Conservation (phyloP, 208 protist genomes). For the Leishmania guyanensis region DNA sequence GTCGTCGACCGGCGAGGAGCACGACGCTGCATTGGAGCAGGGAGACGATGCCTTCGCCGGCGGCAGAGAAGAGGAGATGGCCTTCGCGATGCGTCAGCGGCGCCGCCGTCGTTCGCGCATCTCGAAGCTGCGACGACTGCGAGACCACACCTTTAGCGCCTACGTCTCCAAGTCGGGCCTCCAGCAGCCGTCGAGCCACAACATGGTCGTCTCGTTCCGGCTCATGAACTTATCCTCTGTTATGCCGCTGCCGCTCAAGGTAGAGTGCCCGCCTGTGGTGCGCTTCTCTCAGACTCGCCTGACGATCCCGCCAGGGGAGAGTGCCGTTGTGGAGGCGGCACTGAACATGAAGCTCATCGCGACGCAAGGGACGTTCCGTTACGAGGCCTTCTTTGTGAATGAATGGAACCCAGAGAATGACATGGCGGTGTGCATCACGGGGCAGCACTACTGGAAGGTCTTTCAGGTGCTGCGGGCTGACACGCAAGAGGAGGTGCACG, state of each 20-base stretch:
- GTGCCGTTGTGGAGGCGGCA: constrained; percentile 49
- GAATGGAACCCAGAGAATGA: constrained; percentile 89
- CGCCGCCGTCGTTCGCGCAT: constrained; percentile 19
- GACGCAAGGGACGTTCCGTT: constrained; percentile 75
- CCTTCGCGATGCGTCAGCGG: constrained; percentile 18
- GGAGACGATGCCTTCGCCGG: not conserved
- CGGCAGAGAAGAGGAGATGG: constrained; percentile 15
- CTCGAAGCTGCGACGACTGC: constrained; percentile 19
- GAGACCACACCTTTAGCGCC: constrained; percentile 25
- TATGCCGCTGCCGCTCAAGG: constrained; percentile 70
- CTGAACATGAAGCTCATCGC: constrained; percentile 67
- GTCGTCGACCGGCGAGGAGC: constrained; percentile 17
- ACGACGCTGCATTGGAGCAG: not conserved
- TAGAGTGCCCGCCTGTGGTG: constrained; percentile 79
- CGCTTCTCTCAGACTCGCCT: constrained; percentile 62
- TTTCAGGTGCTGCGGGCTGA: constrained; percentile 66
- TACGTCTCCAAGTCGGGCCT: constrained; percentile 14
- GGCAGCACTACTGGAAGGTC: constrained; percentile 86
- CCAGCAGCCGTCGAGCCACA: constrained; percentile 10
- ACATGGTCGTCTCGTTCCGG: constrained; percentile 31
- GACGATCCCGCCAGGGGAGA: constrained; percentile 59
- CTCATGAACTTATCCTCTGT: constrained; percentile 69
- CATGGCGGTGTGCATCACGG: constrained; percentile 74
- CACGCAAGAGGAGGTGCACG: constrained; percentile 44
- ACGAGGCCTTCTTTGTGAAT: constrained; percentile 84